These are phyloP conservation scores for Penicillium fuscoglaucum DNA, from an alignment of 2,329 filamentous ascomycete species.

Conservation along the genomic window DNA sequence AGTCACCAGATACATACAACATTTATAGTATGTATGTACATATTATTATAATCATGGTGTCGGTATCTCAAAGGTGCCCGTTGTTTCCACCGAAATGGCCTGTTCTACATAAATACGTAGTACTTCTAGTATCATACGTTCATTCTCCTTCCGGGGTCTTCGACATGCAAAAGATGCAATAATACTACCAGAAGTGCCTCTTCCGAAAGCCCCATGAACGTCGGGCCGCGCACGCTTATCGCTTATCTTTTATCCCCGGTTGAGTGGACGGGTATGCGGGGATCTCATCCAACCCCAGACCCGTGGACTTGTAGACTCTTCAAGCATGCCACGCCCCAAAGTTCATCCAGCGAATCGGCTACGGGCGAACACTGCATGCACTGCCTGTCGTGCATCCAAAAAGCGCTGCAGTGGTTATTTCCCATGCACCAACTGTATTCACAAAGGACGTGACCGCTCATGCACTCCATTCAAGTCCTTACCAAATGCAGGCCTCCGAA, in stretches of 20 bases:
- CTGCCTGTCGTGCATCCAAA: constrained; percentile 52
- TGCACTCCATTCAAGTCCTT: constrained; percentile 40
- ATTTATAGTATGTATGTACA: too few relatives aligned
- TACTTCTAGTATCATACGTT: too few relatives aligned
- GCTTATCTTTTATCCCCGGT: not conserved
- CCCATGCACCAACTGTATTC: constrained; percentile 52
- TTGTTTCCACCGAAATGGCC: too few relatives aligned
- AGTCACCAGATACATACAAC: too few relatives aligned
- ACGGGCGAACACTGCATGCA: constrained; percentile 52
- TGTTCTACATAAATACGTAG: too few relatives aligned
- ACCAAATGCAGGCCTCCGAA: constrained; percentile 20
- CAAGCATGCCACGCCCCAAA: constrained; percentile 54
- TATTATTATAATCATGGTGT: too few relatives aligned
- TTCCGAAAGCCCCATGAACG: not conserved
- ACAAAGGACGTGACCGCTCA: constrained; percentile 44
- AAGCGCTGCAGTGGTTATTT: constrained; percentile 53
- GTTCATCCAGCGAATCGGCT: constrained; percentile 52
- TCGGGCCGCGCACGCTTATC: constrained; percentile 8
- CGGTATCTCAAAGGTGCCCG: too few relatives aligned
- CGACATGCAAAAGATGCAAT: too few relatives aligned
- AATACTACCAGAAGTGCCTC: not conserved
- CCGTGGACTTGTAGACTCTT: not conserved
- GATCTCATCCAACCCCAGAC: constrained; percentile 6
- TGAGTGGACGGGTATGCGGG: not conserved
- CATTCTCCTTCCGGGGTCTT: too few relatives aligned